Base-by-base conservation (phyloP, 306 rosid genomes). In the Prunus kanzakura region DNA sequence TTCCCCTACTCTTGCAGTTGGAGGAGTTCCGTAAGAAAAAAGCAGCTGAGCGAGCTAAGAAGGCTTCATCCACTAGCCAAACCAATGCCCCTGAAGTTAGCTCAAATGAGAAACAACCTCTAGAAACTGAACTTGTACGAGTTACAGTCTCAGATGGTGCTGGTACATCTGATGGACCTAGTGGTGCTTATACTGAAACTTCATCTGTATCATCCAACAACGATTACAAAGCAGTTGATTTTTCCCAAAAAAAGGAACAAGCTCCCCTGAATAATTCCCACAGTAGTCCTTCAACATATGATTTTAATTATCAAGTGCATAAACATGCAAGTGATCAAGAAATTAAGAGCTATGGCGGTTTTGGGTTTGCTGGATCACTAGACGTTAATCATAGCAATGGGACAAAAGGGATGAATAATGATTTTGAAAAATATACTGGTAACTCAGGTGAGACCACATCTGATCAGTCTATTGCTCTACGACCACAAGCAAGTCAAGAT, bases 1-100 rank as follows among this genome's bases (percentile, higher is more conserved):
- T 7, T 35, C 15, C 68, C 14, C 43, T 23, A 32, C 70, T 65
- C 51, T 76, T 87, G 85, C 88, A 96, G 99, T 79, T 92, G 67
- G 99, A 96, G 78, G 99, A 96, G 89, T 92, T 96, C 78, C 94
- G 97, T 35, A 92, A 89, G 90, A 95, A 89, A 85, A 95, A 88
- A 77, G 97, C 97, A 8, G 96, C 97, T 29, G 97, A 93, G 67
- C 89, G 86, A 58, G 88, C 78, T 29, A 96, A 92, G 90, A 92
- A 89, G 82, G 74, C 87, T 73, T 77, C 88, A 62, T 66, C 92
- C 38, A 73, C 87, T 49, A 76, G 80, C 81, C 80, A 81, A 65
- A 77, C 12, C 68, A 58, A 45, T 73, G 77, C 76, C 49, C 83
- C 91, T 81, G 93, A 86, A 78, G 67, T 68, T 74, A 77, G 85